Evolutionary conservation across 345 rosid genomes (phyloP).

Genomic region (Eucalyptus marginata): DNA sequence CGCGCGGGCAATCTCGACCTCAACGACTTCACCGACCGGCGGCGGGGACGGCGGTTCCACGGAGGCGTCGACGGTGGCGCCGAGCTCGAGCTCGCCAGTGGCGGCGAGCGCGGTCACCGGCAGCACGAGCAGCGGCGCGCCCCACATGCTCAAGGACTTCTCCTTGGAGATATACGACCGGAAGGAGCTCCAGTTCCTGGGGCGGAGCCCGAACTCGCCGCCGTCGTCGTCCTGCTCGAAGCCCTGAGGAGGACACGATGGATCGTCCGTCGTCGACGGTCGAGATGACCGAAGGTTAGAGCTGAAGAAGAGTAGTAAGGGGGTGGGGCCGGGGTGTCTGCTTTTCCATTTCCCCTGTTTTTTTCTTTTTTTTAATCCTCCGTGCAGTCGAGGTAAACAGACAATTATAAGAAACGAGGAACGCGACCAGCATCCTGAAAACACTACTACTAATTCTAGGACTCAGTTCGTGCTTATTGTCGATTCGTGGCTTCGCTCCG

Average conservation of each 20-base stretch:
- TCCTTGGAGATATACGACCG: constrained; percentile 56
- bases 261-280: neutral
- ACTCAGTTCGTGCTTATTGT: neutral
- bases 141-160: constrained; percentile 41
- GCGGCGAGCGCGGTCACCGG: neutral
- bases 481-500: neutral
- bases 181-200: constrained; percentile 60
- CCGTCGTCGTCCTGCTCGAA: neutral
- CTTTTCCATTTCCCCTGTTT: neutral
- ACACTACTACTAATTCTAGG: neutral
- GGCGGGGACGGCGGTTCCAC: neutral
- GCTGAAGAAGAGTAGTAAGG: neutral
- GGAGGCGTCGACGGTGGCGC: neutral
- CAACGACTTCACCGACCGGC: constrained; percentile 8
- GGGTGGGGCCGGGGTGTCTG: neutral
- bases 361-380: neutral
- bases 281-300: neutral
- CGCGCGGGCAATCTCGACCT: constrained; percentile 23
- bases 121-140: neutral
- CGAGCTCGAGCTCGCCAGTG: constrained; percentile 6
- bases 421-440: neutral
- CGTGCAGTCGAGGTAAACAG: neutral
- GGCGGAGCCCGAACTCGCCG: neutral
- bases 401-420: neutral
- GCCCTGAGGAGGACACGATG: neutral